A percentile compares a stretch with the other conserved stretches of the same genome.
These are phyloP conservation scores for Hamigera avellanea DNA, from an alignment of 495 filamentous ascomycete genomes.

Conservation along the genomic window DNA sequence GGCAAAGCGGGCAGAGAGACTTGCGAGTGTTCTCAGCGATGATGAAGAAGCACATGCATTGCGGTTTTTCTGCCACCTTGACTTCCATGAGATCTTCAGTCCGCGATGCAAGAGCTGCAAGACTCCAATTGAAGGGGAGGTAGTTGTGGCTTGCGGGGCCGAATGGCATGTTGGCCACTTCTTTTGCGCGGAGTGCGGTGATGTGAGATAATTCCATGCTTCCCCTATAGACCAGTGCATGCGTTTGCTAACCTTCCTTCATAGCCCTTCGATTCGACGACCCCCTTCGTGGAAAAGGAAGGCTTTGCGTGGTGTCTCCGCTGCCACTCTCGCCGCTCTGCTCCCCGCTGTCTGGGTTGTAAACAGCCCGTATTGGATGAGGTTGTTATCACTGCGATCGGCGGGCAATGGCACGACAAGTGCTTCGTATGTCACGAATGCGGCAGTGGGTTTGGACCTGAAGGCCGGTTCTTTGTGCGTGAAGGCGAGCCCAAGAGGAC, in stretches of 20 bases:
- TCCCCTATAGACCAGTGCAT: neutral
- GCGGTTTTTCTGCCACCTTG: constrained; percentile 93
- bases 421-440: constrained; percentile 83
- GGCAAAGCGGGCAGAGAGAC: constrained; percentile 50
- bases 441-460: constrained; percentile 42
- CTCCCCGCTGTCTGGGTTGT: constrained; percentile 79
- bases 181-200: constrained; percentile 98
- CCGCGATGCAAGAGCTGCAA: constrained; percentile 93
- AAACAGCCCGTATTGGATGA: constrained; percentile 75
- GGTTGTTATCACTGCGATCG: constrained; percentile 74
- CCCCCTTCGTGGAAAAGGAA: constrained; percentile 92
- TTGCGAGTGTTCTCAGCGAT: constrained; percentile 44
- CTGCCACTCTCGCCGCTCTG: constrained; percentile 85
- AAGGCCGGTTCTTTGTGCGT: constrained; percentile 54
- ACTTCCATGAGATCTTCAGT: constrained; percentile 92
- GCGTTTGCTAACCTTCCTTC: constrained; percentile 5
- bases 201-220: constrained; percentile 36
- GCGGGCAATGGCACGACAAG: constrained; percentile 83
- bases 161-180: constrained; percentile 98
- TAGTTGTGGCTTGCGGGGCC: constrained; percentile 81
- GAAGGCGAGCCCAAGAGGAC: constrained; percentile 42
- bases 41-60: constrained; percentile 48
- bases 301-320: constrained; percentile 97
- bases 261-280: constrained; percentile 64
- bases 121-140: constrained; percentile 96